Percentiles rank a stretch among this genome's conserved stretches.
Evolutionary conservation across 2,329 filamentous ascomycete species (phyloP).

Genomic region (Lachnellula occidentalis): DNA sequence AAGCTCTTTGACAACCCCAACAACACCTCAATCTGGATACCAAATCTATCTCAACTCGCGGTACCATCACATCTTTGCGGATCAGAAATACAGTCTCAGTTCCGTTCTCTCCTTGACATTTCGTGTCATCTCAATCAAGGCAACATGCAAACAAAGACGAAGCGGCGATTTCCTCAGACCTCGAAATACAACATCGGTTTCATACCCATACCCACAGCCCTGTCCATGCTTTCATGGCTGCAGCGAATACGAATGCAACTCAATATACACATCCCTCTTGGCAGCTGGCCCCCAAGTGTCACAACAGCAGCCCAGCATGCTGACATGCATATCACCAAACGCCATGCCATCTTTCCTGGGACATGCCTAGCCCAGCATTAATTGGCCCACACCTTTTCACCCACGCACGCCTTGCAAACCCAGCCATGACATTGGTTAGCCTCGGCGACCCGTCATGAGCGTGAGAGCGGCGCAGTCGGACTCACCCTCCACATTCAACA

Average conservation of each 20-base stretch:
- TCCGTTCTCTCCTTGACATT: background rate
- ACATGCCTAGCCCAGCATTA: slow-evolving; percentile 3
- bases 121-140: background rate
- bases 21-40: background rate
- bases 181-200: slow-evolving; percentile 2
- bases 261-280: background rate
- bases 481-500: background rate
- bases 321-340: slow-evolving; percentile 8
- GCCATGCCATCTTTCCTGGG: slow-evolving; percentile 1
- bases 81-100: slow-evolving; percentile 2
- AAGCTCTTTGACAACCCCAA: background rate
- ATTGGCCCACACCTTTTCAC: background rate
- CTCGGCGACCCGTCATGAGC: background rate
- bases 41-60: background rate
- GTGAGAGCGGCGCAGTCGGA: background rate
- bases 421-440: background rate
- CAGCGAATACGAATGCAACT: slow-evolving; percentile 1
- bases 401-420: background rate
- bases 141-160: background rate
- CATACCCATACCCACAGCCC: background rate
- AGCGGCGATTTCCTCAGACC: background rate
- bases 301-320: slow-evolving; percentile 2
- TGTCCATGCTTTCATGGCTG: background rate
- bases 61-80: background rate
- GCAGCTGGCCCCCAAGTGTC: slow-evolving; percentile 3